Evolutionary conservation across 106 monocot genomes (phyloP).

Genomic region (Apostasia shenzhenica): DNA sequence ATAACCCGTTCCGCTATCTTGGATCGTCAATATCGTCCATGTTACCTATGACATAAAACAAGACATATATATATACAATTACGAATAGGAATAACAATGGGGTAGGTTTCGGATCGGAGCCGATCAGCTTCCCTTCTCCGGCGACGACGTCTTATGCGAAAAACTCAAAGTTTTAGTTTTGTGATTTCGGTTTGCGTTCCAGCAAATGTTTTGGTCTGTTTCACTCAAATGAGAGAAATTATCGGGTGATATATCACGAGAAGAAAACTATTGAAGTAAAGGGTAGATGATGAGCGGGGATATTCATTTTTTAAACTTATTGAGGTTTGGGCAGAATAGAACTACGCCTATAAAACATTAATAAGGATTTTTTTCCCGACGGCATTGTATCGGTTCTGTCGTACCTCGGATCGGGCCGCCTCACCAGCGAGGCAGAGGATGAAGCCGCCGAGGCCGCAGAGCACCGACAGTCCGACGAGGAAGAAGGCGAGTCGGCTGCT

Average conservation of each 20-base stretch:
- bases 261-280: too few relatives aligned
- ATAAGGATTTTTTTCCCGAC: too few relatives aligned
- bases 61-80: background rate
- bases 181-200: too few relatives aligned
- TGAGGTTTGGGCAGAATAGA: too few relatives aligned
- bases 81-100: background rate
- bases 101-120: background rate
- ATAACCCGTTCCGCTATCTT: conserved; percentile 4
- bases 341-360: too few relatives aligned
- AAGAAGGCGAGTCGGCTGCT: conserved; percentile 33
- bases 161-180: too few relatives aligned
- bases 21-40: conserved; percentile 41
- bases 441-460: conserved; percentile 63
- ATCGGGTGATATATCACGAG: too few relatives aligned
- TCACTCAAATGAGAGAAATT: too few relatives aligned
- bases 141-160: too few relatives aligned
- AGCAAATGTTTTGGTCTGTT: too few relatives aligned
- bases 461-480: conserved; percentile 61
- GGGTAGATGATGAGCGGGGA: too few relatives aligned
- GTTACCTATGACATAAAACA: conserved; percentile 19
- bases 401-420: conserved; percentile 75
- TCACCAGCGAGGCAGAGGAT: conserved; percentile 77
- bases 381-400: background rate
- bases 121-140: background rate
- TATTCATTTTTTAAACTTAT: too few relatives aligned